phyloP scores from a whole-genome alignment of 139 green algal genomes.

The Diplosphaera chodatii region DNA sequence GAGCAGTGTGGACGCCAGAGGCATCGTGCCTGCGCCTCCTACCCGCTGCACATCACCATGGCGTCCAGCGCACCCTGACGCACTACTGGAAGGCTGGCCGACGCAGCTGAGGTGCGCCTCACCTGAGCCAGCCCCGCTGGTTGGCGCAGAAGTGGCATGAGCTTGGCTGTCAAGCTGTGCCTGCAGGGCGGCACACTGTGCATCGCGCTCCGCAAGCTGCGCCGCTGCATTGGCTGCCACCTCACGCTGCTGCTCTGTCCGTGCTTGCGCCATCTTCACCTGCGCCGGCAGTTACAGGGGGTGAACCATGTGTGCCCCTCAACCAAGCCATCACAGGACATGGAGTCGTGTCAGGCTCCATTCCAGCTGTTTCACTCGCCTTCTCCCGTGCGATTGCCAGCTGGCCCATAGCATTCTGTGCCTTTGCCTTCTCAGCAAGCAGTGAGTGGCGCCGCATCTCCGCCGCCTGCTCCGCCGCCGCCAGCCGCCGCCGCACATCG shows the following conservation, averaged over 20 bases:
- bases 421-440: neutral
- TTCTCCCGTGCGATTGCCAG: neutral
- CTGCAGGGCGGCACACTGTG: conserved; percentile 4
- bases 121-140: no score
- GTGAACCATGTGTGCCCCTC: conserved; percentile 2
- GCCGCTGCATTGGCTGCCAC: neutral
- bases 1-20: no score
- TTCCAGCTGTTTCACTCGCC: no score
- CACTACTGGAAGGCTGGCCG: no score
- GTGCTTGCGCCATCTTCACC: neutral
- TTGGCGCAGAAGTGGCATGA: no score
- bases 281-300: no score
- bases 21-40: no score
- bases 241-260: conserved; percentile 7
- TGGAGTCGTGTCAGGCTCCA: no score
- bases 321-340: no score
- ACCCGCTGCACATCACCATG: no score
- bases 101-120: neutral
- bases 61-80: no score
- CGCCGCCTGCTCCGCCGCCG: neutral
- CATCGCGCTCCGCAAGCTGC: conserved; percentile 4
- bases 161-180: conserved; percentile 9
- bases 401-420: neutral
- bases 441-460: neutral
- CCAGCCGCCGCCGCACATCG: neutral